Base-by-base conservation (phyloP, 805 yeast genomes). In the Lachancea nothofagi region DNA sequence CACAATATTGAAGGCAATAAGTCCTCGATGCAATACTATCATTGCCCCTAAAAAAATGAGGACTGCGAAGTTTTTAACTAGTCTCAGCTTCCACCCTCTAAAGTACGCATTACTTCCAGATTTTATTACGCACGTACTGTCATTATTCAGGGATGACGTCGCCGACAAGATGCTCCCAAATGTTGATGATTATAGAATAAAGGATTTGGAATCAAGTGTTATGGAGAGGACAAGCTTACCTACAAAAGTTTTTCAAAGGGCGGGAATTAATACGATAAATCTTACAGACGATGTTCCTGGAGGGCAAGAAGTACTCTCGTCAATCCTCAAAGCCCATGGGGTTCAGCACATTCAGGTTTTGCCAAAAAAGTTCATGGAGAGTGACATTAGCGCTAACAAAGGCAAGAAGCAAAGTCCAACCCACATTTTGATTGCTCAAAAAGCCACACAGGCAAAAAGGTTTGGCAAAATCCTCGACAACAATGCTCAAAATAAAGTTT, bases 11-110 rank as follows among this genome's bases (percentile, higher is more conserved):
- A 55, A 59, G 10, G 64, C 62, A 5, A 54, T 66, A 1, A 49
- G 54, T 8, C 45, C 73, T 5, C 69, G 67, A 33, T 59, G 70
- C 31, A 74, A 77, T 50, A 61, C 75, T 0, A 62, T 83, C 8
- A 75, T 89, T 8, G 89, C 97, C 0, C 96, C 97, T 1, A 77
- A 77, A 44, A 70, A 83, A n/a, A 56, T 83, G 50, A 69, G 97
- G 48, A 90, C 97, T 0, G 95, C 83, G 42, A 93, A 90, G 62
- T 89, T 90, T 53, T 68, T 90, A 39, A 72, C 74, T 30, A 77
- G 88, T 15, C 62, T 88, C 36, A 75, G 87, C 38, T 67, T 67
- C 29, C 77, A 69, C 34, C 72, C 76, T 0, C 43, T 68, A 7
- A 60, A 64, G n/a, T 61, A 66, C 39, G 72, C 79, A 3, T 48